A percentile compares a stretch with the other conserved stretches of the same genome.
Conservation (phyloP, 164 flowering plant genomes). For the Sedum album region DNA sequence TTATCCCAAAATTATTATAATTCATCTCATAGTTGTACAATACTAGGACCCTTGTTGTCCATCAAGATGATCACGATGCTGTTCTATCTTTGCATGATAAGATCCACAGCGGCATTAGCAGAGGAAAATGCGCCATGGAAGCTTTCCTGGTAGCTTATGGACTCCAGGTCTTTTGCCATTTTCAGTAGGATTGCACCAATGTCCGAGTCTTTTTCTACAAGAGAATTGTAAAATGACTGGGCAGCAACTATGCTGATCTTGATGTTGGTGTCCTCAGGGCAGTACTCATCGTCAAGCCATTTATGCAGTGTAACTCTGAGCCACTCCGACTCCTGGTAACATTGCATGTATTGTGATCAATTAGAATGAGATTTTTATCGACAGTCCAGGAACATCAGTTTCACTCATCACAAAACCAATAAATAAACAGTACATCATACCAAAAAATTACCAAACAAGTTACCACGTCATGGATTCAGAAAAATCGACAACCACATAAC, state of each 20-base stretch:
- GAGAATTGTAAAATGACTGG: constrained; percentile 49
- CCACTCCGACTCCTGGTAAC: constrained; percentile 90
- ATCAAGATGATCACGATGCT: neutral
- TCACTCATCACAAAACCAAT: too few relatives aligned
- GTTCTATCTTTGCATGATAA: constrained; percentile 56
- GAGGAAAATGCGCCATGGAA: constrained; percentile 95
- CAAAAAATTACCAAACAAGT: too few relatives aligned
- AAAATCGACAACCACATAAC: too few relatives aligned
- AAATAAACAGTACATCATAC: too few relatives aligned
- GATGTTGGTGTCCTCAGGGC: constrained; percentile 76
- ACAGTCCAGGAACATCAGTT: too few relatives aligned
- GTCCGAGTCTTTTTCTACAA: constrained; percentile 48
- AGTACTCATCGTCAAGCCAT: constrained; percentile 97
- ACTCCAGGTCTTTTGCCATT: constrained; percentile 66
- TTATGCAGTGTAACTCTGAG: constrained; percentile 70
- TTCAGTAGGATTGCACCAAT: constrained; percentile 71
- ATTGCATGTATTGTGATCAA: neutral
- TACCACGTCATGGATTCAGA: too few relatives aligned
- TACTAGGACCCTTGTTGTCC: neutral
- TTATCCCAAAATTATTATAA: constrained; percentile 24
- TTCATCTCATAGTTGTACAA: neutral
- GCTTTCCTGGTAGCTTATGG: constrained; percentile 82
- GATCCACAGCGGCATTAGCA: constrained; percentile 81
- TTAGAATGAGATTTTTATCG: too few relatives aligned
- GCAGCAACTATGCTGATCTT: constrained; percentile 86